Percentiles rank a stretch among this genome's conserved stretches.
phyloP scores from a whole-genome alignment of 108 stramenopile species.

The Cyclotella kingstonii region DNA sequence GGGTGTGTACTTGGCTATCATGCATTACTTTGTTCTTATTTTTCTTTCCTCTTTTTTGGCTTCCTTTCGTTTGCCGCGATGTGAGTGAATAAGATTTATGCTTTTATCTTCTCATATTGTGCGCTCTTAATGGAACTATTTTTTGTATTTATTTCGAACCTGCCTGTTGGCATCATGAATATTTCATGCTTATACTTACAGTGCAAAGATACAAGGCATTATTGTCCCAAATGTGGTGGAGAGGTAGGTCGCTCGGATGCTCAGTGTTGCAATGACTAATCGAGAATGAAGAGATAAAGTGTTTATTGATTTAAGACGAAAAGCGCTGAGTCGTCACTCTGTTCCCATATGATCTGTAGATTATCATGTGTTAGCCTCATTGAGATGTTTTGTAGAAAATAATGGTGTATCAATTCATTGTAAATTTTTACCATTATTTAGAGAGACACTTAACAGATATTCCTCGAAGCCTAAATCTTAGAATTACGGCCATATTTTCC shows the following conservation, averaged over 20 bases:
- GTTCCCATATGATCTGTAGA: not conserved
- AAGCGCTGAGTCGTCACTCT: not conserved
- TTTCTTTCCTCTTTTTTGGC: slow-evolving; percentile 4
- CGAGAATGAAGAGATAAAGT: not conserved
- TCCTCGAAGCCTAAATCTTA: too few relatives aligned
- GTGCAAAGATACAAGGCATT: slow-evolving; percentile 3
- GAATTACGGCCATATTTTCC: too few relatives aligned
- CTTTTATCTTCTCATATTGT: too few relatives aligned
- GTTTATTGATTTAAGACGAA: not conserved
- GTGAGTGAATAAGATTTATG: too few relatives aligned
- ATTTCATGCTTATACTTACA: not conserved
- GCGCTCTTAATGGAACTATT: not conserved
- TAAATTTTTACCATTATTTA: too few relatives aligned
- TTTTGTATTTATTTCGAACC: not conserved
- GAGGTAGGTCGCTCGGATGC: not conserved
- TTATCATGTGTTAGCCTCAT: too few relatives aligned
- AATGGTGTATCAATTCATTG: too few relatives aligned
- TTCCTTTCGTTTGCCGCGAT: not conserved
- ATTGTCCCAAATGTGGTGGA: not conserved
- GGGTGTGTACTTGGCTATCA: not conserved
- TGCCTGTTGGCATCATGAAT: not conserved
- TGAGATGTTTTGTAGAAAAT: too few relatives aligned
- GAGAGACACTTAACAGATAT: too few relatives aligned
- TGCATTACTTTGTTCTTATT: slow-evolving; percentile 1
- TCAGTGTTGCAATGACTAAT: not conserved